phyloP scores from a whole-genome alignment of 768 basidiomycete species.

The Pleurotus tuoliensis region DNA sequence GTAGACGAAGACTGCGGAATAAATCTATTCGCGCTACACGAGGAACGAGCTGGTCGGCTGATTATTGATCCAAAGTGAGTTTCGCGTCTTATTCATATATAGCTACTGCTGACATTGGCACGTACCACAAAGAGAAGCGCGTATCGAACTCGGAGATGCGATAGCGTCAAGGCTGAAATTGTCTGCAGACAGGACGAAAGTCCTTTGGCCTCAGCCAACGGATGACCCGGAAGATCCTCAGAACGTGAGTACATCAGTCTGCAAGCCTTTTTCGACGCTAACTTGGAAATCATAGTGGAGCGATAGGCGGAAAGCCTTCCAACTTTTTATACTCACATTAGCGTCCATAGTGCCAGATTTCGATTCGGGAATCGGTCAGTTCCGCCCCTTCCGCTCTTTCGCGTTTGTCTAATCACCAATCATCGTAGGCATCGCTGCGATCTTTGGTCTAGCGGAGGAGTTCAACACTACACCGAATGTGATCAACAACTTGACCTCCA shows the following conservation, averaged over 20 bases:
- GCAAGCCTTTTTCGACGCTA: not conserved
- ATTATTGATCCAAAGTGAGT: conserved; percentile 56
- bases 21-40: conserved; percentile 39
- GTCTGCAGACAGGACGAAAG: conserved; percentile 44
- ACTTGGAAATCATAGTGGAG: conserved; percentile 31
- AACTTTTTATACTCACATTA: conserved; percentile 49
- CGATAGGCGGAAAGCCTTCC: conserved; percentile 39
- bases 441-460: conserved; percentile 53
- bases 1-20: conserved; percentile 23
- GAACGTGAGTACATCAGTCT: conserved; percentile 16
- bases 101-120: not conserved
- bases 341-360: conserved; percentile 62
- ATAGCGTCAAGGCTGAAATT: conserved; percentile 49
- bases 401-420: not conserved
- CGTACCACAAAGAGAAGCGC: conserved; percentile 40
- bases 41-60: conserved; percentile 49
- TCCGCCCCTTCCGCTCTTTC: not conserved
- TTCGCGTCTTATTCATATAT: not conserved
- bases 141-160: conserved; percentile 48
- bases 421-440: conserved; percentile 43
- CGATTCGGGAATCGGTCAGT: conserved; percentile 47
- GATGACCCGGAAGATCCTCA: conserved; percentile 29
- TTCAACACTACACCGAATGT: conserved; percentile 44
- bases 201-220: conserved; percentile 60
- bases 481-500: conserved; percentile 57